phyloP scores from a whole-genome alignment of 805 yeast genomes.

The Torulaspora delbrueckii region DNA sequence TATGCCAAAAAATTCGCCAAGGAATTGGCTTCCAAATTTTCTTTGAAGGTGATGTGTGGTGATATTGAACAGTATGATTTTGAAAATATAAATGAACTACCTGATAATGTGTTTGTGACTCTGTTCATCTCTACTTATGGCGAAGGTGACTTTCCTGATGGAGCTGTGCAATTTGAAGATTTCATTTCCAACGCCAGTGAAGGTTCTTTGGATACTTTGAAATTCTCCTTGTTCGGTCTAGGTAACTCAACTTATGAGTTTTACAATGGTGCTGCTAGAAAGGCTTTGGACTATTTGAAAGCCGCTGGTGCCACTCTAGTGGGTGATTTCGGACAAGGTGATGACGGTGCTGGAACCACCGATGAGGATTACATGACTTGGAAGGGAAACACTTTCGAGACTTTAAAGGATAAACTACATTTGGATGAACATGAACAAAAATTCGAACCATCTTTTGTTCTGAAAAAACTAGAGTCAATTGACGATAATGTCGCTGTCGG shows the following conservation, averaged over 20 bases:
- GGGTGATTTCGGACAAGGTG: slow-evolving; percentile 85
- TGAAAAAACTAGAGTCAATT: slow-evolving; percentile 39
- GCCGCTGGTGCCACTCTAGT: slow-evolving; percentile 68
- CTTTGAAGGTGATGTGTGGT: slow-evolving; percentile 75
- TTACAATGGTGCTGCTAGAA: slow-evolving; percentile 76
- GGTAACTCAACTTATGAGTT: slow-evolving; percentile 95
- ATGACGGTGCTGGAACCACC: slow-evolving; percentile 89
- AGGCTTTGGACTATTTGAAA: slow-evolving; percentile 46
- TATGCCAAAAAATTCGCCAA: slow-evolving; percentile 87
- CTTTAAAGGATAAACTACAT: slow-evolving; percentile 56
- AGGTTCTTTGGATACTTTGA: slow-evolving; percentile 49
- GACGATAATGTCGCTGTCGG: slow-evolving; percentile 59
- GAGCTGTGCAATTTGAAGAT: slow-evolving; percentile 75
- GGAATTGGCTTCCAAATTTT: slow-evolving; percentile 77
- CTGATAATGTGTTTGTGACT: slow-evolving; percentile 55
- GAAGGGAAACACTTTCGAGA: slow-evolving; percentile 75
- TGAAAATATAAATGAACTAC: slow-evolving; percentile 65
- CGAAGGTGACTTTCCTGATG: slow-evolving; percentile 98
- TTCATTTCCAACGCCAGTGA: slow-evolving; percentile 53
- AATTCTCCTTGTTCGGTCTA: slow-evolving; percentile 77
- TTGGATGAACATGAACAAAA: slow-evolving; percentile 75
- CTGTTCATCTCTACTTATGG: slow-evolving; percentile 92
- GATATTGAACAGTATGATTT: slow-evolving; percentile 87
- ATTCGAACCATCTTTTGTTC: slow-evolving; percentile 63
- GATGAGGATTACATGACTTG: slow-evolving; percentile 93